Evolutionary conservation across 139 green algal species (phyloP).

Genomic region (Auxenochlorella pyrenoidosa): DNA sequence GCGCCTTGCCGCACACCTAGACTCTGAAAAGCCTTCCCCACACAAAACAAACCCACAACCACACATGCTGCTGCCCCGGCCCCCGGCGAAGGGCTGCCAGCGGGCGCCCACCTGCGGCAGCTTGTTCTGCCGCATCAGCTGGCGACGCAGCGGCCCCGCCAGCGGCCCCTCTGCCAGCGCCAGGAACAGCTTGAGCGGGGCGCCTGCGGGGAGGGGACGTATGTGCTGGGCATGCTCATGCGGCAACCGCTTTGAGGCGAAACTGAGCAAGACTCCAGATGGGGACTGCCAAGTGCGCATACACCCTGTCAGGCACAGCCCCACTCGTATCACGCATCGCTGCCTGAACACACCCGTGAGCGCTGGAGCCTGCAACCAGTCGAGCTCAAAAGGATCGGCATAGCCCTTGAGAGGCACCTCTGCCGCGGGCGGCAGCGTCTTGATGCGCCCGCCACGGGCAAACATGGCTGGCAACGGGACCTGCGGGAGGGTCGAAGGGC

Average conservation of each 20-base stretch:
- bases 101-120: constrained; percentile 34
- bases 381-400: not conserved
- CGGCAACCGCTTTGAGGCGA: not conserved
- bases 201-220: not conserved
- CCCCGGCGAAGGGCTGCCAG: not conserved
- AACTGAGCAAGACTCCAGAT: not conserved
- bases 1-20: too few relatives aligned
- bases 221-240: not conserved
- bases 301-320: too few relatives aligned
- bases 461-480: not conserved
- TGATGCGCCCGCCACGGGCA: not conserved
- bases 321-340: too few relatives aligned
- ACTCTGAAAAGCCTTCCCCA: too few relatives aligned
- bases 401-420: constrained; percentile 2
- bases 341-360: not conserved
- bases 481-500: too few relatives aligned
- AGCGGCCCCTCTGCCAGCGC: constrained; percentile 34
- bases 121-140: constrained; percentile 37
- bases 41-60: too few relatives aligned
- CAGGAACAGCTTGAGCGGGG: constrained; percentile 22
- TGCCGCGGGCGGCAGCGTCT: not conserved
- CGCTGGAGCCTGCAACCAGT: not conserved
- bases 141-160: constrained; percentile 6
- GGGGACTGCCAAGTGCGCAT: too few relatives aligned
- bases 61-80: too few relatives aligned